These are phyloP conservation scores for Fraxinus ornus DNA, from an alignment of 305 asterid genomes.

Conservation along the genomic window DNA sequence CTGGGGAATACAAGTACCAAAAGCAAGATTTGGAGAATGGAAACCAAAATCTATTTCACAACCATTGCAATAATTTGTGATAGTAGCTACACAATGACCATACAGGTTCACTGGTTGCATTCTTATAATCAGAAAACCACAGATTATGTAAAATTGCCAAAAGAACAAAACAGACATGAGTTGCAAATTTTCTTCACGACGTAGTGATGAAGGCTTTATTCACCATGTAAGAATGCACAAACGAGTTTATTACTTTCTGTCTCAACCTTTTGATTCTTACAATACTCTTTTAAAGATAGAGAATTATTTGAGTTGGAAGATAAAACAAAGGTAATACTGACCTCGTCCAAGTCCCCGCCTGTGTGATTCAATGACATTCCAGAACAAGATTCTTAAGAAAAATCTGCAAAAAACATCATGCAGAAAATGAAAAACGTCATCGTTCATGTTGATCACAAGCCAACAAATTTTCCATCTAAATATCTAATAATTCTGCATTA, in stretches of 20 bases:
- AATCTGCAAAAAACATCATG: background rate
- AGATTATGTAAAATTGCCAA: background rate
- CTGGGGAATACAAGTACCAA: background rate
- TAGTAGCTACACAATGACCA: background rate
- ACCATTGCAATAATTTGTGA: background rate
- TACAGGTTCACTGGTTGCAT: background rate
- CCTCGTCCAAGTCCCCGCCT: conserved; percentile 39
- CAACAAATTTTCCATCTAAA: background rate
- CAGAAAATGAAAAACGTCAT: conserved; percentile 8
- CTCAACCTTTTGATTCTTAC: background rate
- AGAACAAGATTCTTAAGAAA: conserved; percentile 11
- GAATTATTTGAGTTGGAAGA: background rate
- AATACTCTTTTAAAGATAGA: background rate
- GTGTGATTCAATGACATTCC: conserved; percentile 24
- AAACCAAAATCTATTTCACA: conserved; percentile 3
- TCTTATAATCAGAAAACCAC: conserved; percentile 4
- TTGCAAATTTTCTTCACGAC: background rate
- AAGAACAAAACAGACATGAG: background rate
- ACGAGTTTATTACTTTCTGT: background rate
- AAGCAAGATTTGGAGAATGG: conserved; percentile 10
- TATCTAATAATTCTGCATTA: background rate
- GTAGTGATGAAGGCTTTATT: background rate
- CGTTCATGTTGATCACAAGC: background rate
- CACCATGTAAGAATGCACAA: background rate
- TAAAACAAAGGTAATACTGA: conserved; percentile 15